Base-by-base conservation (phyloP, 441 rosid species). In the Pelargonium fulgidum region DNA sequence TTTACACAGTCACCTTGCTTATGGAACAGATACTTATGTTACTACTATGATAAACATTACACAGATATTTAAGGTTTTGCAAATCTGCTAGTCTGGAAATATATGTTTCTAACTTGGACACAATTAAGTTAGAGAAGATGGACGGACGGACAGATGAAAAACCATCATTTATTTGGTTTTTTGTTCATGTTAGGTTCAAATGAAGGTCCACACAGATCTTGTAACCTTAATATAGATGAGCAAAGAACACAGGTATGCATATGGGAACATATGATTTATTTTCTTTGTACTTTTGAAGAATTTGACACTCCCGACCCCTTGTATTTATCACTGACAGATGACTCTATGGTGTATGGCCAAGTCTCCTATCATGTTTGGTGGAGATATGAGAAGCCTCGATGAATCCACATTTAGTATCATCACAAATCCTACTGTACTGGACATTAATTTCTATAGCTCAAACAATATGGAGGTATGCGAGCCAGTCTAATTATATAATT, bases 321-420 rank as follows among this genome's bases (percentile, higher is more conserved):
- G 8, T 62, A n/a, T 8, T 73, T 65, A 75, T 61, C 59, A 16
- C 75, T 65, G 50, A 26, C 81, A 94, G 99, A 85, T 94, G 87
- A 91, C 97, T 52, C 80, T 91, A 84, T 94, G 99, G 99, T 86
- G 87, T 48, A 89, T 94, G 65, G 94, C 89, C 45, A 94, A 84
- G 83, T 91, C 99, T 12, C 99, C 97, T 72, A 87, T 91, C 63
- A 89, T 94, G 93, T 94, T 87, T 73, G 99, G 99, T 69, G 99
- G 99, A 70, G 99, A 94, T 79, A 80, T 86, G 62, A 84, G 94
- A 79, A 87, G 82, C 42, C 84, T 94, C 19, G 94, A 91, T 65
- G 81, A 77, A 4, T 17, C 81, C 41, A 87, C 97, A 29, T 87
- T 80, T 76, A 79, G 44, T 76, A 76, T 94, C 68, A 88, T 94